These are phyloP conservation scores for Saccharomycopsis fibuligera DNA, from an alignment of 805 yeast genomes.

Conservation along the genomic window DNA sequence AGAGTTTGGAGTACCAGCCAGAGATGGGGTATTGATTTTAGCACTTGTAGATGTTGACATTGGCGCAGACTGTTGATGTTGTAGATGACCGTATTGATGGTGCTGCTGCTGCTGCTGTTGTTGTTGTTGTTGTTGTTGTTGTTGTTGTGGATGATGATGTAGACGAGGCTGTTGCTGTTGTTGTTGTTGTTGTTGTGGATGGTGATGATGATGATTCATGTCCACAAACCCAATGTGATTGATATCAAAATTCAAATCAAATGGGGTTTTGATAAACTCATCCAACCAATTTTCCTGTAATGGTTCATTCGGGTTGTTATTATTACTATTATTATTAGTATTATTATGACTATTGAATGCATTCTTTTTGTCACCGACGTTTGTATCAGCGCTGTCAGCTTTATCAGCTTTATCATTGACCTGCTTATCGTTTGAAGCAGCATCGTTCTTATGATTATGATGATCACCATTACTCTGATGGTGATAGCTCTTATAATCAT, in stretches of 20 bases:
- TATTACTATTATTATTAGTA: not conserved
- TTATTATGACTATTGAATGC: no score
- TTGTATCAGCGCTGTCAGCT: no score
- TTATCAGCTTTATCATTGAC: not conserved
- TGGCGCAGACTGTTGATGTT: no score
- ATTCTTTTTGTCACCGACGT: no score
- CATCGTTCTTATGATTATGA: no score
- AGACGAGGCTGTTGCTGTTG: slow-evolving; percentile 25
- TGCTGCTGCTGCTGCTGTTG: slow-evolving; percentile 30
- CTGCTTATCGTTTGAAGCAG: no score
- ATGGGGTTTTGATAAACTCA: slow-evolving; percentile 63
- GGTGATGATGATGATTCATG: not conserved
- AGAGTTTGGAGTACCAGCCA: not conserved
- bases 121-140: no score
- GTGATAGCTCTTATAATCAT: not conserved
- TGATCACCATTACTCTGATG: not conserved
- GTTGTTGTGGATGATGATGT: no score
- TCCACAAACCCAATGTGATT: slow-evolving; percentile 52
- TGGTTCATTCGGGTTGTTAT: not conserved
- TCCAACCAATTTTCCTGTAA: slow-evolving; percentile 55
- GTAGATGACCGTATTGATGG: slow-evolving; percentile 5
- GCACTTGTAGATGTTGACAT: not conserved
- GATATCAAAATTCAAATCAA: slow-evolving; percentile 48
- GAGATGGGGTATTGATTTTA: not conserved
- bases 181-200: slow-evolving; percentile 22